Evolutionary conservation across 768 basidiomycete genomes (phyloP).

Genomic region (Artomyces pyxidatus): DNA sequence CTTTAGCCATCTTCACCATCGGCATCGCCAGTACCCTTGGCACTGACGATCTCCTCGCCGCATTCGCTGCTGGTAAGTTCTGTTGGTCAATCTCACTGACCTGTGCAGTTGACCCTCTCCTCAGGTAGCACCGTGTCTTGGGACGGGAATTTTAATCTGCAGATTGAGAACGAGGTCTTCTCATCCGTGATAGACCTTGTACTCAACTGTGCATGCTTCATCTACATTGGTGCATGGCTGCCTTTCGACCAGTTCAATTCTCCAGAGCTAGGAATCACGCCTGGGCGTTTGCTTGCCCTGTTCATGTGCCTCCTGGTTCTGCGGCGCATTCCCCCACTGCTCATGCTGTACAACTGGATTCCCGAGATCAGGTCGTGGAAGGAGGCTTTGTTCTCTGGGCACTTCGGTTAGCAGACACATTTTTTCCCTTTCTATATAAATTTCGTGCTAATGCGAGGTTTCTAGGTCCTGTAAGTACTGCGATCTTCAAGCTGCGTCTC

Average conservation of each 20-base stretch:
- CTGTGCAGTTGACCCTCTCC: background rate
- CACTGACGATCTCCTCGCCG: constrained; percentile 82
- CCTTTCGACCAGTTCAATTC: constrained; percentile 53
- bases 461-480: constrained; percentile 42
- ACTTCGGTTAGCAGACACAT: constrained; percentile 52
- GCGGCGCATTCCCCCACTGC: constrained; percentile 72
- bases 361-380: constrained; percentile 81
- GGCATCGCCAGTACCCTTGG: constrained; percentile 79
- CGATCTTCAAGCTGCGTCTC: background rate
- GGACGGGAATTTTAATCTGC: constrained; percentile 77
- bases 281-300: constrained; percentile 66
- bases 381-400: constrained; percentile 86
- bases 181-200: constrained; percentile 87
- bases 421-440: background rate
- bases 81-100: background rate
- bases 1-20: constrained; percentile 62
- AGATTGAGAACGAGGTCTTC: constrained; percentile 81
- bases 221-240: constrained; percentile 85
- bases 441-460: background rate
- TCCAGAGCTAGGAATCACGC: constrained; percentile 50
- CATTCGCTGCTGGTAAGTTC: constrained; percentile 67
- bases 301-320: constrained; percentile 61
- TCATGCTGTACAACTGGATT: constrained; percentile 73
- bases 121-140: constrained; percentile 84
- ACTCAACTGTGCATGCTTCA: constrained; percentile 71